phyloP scores from a whole-genome alignment of 768 basidiomycete genomes.

The Hygrophorus pudorinus region DNA sequence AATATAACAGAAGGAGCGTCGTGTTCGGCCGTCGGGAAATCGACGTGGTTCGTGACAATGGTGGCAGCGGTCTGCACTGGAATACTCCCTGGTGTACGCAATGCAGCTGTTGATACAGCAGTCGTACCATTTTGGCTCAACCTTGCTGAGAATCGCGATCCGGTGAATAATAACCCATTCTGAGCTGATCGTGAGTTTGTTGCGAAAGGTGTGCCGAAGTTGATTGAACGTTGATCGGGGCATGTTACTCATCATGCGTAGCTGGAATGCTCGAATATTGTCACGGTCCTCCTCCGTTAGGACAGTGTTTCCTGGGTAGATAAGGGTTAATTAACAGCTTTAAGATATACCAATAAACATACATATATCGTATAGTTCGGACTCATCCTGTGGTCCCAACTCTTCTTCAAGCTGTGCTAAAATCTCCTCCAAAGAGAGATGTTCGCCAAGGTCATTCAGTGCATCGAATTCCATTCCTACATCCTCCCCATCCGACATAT shows the following conservation, averaged over 20 bases:
- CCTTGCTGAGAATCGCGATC: slow-evolving; percentile 15
- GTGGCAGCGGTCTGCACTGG: slow-evolving; percentile 7
- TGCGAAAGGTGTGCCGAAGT: slow-evolving; percentile 17
- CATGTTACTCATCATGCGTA: too few relatives aligned
- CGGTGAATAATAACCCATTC: slow-evolving; percentile 17
- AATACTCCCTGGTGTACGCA: slow-evolving; percentile 17
- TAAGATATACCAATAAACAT: too few relatives aligned
- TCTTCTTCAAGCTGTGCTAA: slow-evolving; percentile 4
- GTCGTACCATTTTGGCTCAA: slow-evolving; percentile 16
- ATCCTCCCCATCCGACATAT: too few relatives aligned
- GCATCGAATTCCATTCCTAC: too few relatives aligned
- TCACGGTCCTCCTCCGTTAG: too few relatives aligned
- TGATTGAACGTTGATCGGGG: slow-evolving; percentile 16
- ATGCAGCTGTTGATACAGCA: slow-evolving; percentile 26
- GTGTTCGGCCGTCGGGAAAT: slow-evolving; percentile 1
- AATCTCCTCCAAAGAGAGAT: slow-evolving; percentile 3
- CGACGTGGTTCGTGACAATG: slow-evolving; percentile 10
- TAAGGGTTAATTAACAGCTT: too few relatives aligned
- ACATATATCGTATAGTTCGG: too few relatives aligned
- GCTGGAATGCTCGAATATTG: too few relatives aligned
- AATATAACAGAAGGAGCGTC: slow-evolving; percentile 16
- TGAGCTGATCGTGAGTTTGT: slow-evolving; percentile 17
- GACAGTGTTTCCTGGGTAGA: too few relatives aligned
- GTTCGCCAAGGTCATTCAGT: too few relatives aligned
- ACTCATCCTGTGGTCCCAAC: not conserved